phyloP scores from a whole-genome alignment of 1,139 yeast genomes.

The Pichia sp. region DNA sequence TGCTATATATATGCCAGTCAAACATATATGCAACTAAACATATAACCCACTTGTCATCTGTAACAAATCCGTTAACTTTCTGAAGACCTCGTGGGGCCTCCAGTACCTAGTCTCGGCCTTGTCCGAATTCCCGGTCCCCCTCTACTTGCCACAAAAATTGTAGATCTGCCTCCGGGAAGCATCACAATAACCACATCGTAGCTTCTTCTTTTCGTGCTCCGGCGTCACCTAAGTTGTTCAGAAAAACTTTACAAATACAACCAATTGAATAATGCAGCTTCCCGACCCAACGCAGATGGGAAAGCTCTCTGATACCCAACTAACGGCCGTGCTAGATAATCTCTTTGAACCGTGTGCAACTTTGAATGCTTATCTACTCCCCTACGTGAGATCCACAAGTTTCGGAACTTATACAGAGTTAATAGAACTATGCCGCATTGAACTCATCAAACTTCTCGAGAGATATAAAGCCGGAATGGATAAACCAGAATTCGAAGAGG shows the following conservation, averaged over 20 bases:
- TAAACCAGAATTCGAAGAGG: neutral
- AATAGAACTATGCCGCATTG: constrained; percentile 40
- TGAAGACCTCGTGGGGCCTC: neutral
- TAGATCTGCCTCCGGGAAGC: neutral
- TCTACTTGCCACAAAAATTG: neutral
- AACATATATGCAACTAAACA: no score
- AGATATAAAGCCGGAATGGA: constrained; percentile 21
- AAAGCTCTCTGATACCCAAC: constrained; percentile 22
- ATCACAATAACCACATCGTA: neutral
- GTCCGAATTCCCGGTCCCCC: neutral
- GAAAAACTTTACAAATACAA: neutral
- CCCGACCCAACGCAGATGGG: constrained; percentile 23
- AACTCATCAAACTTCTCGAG: constrained; percentile 32
- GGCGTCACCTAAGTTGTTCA: neutral
- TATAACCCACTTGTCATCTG: no score
- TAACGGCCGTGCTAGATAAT: constrained; percentile 43
- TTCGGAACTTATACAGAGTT: constrained; percentile 41
- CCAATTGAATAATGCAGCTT: constrained; percentile 2
- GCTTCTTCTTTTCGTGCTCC: neutral
- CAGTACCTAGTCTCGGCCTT: neutral
- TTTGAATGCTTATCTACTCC: constrained; percentile 42
- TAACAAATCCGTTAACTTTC: no score
- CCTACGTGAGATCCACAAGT: constrained; percentile 29
- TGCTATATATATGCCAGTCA: no score
- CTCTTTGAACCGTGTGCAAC: constrained; percentile 67